Evolutionary conservation across 208 protist genomes (phyloP).

Genomic region (Wallacemonas sp.): DNA sequence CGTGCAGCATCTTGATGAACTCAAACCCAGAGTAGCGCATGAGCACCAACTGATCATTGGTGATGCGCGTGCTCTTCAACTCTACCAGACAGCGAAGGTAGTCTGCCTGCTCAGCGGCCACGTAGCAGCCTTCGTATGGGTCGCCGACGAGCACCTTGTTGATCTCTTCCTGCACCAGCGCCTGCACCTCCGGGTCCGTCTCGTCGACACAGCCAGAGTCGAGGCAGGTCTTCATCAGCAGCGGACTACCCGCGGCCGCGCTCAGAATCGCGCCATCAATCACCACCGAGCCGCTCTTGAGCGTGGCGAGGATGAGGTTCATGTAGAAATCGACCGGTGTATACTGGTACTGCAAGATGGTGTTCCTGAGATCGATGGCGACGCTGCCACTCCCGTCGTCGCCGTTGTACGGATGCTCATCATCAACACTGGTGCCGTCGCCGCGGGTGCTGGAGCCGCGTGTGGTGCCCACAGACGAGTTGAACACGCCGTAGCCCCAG

Average conservation of each 20-base stretch:
- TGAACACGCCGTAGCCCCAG: slow-evolving; percentile 23
- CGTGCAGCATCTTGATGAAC: slow-evolving; percentile 73
- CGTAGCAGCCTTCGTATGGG: slow-evolving; percentile 36
- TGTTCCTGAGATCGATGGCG: slow-evolving; percentile 72
- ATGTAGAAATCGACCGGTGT: slow-evolving; percentile 71
- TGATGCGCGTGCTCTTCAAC: slow-evolving; percentile 59
- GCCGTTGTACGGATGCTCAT: neutral
- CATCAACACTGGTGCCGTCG: neutral
- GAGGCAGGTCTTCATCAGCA: slow-evolving; percentile 63
- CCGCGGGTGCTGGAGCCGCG: slow-evolving; percentile 10
- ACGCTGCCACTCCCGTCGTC: slow-evolving; percentile 29
- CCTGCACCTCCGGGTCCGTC: slow-evolving; percentile 53
- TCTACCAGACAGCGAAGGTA: slow-evolving; percentile 68
- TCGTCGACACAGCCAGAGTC: slow-evolving; percentile 62
- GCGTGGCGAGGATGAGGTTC: slow-evolving; percentile 85
- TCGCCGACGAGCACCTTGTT: slow-evolving; percentile 50
- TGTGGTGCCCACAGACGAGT: slow-evolving; percentile 16
- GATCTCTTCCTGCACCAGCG: slow-evolving; percentile 75
- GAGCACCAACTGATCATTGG: slow-evolving; percentile 60
- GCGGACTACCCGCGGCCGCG: slow-evolving; percentile 47
- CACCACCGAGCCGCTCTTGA: slow-evolving; percentile 50
- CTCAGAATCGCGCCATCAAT: slow-evolving; percentile 65
- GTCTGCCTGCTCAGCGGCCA: slow-evolving; percentile 51
- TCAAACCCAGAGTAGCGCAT: slow-evolving; percentile 82
- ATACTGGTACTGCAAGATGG: slow-evolving; percentile 68